Evolutionary conservation across 2,329 filamentous ascomycete species (phyloP), one percentile per base, ranked within the genome.

Genomic region (Mariannaea sp.): DNA sequence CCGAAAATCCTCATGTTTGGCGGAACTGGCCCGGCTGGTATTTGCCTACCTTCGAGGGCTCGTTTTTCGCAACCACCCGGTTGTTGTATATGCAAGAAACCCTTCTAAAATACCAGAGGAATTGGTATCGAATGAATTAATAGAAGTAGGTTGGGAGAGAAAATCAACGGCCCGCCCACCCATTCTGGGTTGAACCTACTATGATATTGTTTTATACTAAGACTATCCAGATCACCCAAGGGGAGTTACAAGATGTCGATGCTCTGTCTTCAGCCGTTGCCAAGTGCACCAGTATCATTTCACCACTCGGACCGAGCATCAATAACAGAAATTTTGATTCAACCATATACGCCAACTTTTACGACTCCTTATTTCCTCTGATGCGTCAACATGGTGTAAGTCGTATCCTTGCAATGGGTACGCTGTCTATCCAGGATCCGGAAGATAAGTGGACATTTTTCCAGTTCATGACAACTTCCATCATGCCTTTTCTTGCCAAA

Each of bases 21-120:
- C 3, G 67, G 57, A 10, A 71, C 69, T 3, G 69, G 69, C 3
- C 70, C 70, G 5, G 58, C 68, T 0, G 70, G 69, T 2, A 65
- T 70, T 17, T 66, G 62, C 38, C 57, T 71, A n/a, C 2, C 43
- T 71, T 0, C 58, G 70, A 1, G 70, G 71, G 40, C 59, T 71
- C 1, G 32, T 70, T 1, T 38, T 64, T 43, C 66, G 68, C 9
- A 51, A 65, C 1, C 65, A 70, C n/a, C 32, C 56, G 3, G 63
- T 60, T 1, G 58, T 71, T 2, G 68, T 43, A 1, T 57, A 48
- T 19, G 60, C 54, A 6, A 40, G 50, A 40, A 49, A 33, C 19
- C 17, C 58, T 22, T 14, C 41, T 27, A 16, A 64, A n/a, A 39
- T 61, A 0, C 58, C 56, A 0, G 17, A 45, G 0, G 58, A 61